Conservation (phyloP, 768 basidiomycete genomes). For the Podaxis sp. region DNA sequence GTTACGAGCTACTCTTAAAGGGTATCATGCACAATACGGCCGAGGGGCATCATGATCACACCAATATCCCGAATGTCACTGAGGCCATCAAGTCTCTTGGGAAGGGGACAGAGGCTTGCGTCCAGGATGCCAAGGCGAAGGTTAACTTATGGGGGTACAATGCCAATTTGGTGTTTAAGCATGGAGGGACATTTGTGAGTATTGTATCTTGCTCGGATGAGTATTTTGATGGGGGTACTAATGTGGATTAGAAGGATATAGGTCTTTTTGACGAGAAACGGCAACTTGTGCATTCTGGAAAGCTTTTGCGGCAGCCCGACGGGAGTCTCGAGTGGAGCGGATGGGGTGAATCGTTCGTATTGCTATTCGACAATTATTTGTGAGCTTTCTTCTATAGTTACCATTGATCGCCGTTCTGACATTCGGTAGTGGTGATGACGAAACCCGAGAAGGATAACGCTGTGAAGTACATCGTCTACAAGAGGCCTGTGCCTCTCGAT, state of each 20-base stretch:
- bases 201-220: neutral
- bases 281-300: constrained; percentile 80
- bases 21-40: constrained; percentile 77
- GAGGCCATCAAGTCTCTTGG: constrained; percentile 86
- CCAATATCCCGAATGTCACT: constrained; percentile 83
- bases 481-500: constrained; percentile 88
- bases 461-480: constrained; percentile 76
- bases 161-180: constrained; percentile 75
- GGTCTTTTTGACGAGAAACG: constrained; percentile 85
- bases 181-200: constrained; percentile 63
- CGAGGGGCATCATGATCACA: constrained; percentile 73
- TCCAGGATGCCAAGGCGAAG: constrained; percentile 83
- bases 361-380: constrained; percentile 96
- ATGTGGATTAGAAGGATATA: constrained; percentile 57
- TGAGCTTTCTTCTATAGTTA: constrained; percentile 35
- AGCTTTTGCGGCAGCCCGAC: constrained; percentile 80
- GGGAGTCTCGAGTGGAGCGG: constrained; percentile 75
- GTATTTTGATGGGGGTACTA: neutral
- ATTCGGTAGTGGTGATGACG: constrained; percentile 73
- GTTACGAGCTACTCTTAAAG: constrained; percentile 85
- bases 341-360: constrained; percentile 83
- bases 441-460: constrained; percentile 62
- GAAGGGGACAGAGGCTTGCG: constrained; percentile 86
- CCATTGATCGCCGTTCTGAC: constrained; percentile 11
- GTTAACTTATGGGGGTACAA: constrained; percentile 90